Evolutionary conservation across 2,329 filamentous ascomycete species (phyloP).

Genomic region (Podosphaera aphanis): DNA sequence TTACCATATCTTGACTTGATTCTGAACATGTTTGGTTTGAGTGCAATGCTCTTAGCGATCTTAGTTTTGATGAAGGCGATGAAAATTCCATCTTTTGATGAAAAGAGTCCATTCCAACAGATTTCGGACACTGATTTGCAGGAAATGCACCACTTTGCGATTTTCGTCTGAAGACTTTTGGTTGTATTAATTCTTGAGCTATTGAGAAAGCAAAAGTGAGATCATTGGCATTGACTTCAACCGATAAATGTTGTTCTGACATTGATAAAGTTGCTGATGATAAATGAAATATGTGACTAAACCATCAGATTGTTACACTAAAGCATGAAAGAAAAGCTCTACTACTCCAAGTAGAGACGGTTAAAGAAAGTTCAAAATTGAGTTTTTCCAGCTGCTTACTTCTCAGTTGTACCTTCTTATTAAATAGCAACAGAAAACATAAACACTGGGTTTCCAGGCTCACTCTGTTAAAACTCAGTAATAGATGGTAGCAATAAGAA

Average conservation of each 20-base stretch:
- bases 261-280: conserved; percentile 8
- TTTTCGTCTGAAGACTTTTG: not conserved
- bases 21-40: conserved; percentile 33
- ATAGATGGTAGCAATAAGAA: not conserved
- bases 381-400: not conserved
- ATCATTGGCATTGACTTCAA: conserved; percentile 6
- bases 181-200: conserved; percentile 5
- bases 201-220: conserved; percentile 6
- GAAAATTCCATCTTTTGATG: not conserved
- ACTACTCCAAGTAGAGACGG: too few relatives aligned
- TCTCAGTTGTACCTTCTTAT: conserved; percentile 8
- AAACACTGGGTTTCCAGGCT: too few relatives aligned
- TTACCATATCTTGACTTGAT: conserved; percentile 24
- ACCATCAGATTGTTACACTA: not conserved
- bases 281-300: not conserved
- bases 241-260: not conserved
- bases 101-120: not conserved
- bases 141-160: not conserved
- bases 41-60: conserved; percentile 3
- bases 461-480: not conserved
- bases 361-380: not conserved
- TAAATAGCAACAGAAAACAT: not conserved
- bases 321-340: too few relatives aligned
- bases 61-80: not conserved
- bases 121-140: not conserved